Base-by-base conservation (phyloP, 768 basidiomycete genomes). In the Ephemerocybe angulata region DNA sequence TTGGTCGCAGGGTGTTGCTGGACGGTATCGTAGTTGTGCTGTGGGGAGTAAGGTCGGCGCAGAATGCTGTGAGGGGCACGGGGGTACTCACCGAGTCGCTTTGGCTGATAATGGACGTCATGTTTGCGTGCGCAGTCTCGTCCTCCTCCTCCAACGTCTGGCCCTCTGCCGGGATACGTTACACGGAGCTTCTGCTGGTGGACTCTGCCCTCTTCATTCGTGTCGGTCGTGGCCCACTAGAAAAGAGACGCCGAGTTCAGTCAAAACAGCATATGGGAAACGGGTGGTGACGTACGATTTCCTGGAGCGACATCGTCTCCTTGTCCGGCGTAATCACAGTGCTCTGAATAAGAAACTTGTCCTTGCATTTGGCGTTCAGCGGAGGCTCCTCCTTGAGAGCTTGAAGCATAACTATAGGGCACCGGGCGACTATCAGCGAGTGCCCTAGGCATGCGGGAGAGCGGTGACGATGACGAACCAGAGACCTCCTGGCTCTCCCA, bases 311-410 rank as follows among this genome's bases (percentile, higher is more conserved):
- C 67, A 86, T 72, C 43, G 81, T 80, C 75, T 93, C 92, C 71
- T 91, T 92, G 61, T 96, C 95, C 28, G 86, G 78, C 1, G 92
- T 88, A 70, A 99, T 94, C 68, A 89, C 70, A 24, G 93, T 96
- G 65, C 91, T 96, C 71, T 98, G 97, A 51, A 99, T 93, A 53
- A 99, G 80, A 72, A 99, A 99, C 78, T 99, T 99, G 84, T 99
- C 97, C 70, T 95, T 94, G 86, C 97, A 99, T 76, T 98, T 98
- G 28, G 84, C 75, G 56, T 85, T 86, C 60, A 87, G 68, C 19
- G 95, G 88, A 1, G 96, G 96, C 59, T 99, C 97, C 62, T 94
- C 92, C 69, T 87, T 90, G 81, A 99, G 90, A 3, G 96, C 89
- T 68, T 98, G 97, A 31, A 98, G 79, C 81, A 98, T 93, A 50